These are phyloP conservation scores for Fraxinus greggii DNA, from an alignment of 305 asterid genomes.

Conservation along the genomic window DNA sequence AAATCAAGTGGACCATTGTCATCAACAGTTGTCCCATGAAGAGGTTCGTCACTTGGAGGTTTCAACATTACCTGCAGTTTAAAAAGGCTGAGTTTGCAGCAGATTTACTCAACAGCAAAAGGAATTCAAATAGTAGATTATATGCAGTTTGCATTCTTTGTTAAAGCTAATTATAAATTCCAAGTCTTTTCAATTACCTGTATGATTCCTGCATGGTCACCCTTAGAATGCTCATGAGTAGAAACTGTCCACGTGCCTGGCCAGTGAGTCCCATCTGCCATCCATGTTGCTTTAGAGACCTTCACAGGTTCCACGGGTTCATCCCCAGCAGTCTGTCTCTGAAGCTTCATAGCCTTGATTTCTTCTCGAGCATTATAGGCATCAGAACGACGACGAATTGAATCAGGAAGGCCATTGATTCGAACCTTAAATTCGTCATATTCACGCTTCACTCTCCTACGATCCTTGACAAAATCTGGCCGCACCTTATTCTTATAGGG, in stretches of 20 bases:
- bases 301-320: slow-evolving; percentile 70
- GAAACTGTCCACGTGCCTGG: slow-evolving; percentile 89
- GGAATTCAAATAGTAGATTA: neutral
- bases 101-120: neutral
- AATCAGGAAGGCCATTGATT: slow-evolving; percentile 85
- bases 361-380: slow-evolving; percentile 96
- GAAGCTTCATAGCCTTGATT: slow-evolving; percentile 80
- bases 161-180: slow-evolving; percentile 9
- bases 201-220: slow-evolving; percentile 96
- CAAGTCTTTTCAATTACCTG: slow-evolving; percentile 52
- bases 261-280: slow-evolving; percentile 99
- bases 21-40: slow-evolving; percentile 44
- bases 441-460: slow-evolving; percentile 91
- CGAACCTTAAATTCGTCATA: slow-evolving; percentile 94
- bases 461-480: slow-evolving; percentile 54
- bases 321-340: slow-evolving; percentile 71
- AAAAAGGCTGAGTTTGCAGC: slow-evolving; percentile 1
- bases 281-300: slow-evolving; percentile 88
- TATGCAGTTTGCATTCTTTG: neutral
- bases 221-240: slow-evolving; percentile 73
- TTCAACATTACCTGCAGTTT: slow-evolving; percentile 85
- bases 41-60: slow-evolving; percentile 89
- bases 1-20: slow-evolving; percentile 61
- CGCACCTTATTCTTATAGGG: slow-evolving; percentile 31
- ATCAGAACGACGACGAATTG: slow-evolving; percentile 91